These are phyloP conservation scores for Fusarium kyushuense DNA, from an alignment of 2,329 filamentous ascomycete species.

Conservation along the genomic window DNA sequence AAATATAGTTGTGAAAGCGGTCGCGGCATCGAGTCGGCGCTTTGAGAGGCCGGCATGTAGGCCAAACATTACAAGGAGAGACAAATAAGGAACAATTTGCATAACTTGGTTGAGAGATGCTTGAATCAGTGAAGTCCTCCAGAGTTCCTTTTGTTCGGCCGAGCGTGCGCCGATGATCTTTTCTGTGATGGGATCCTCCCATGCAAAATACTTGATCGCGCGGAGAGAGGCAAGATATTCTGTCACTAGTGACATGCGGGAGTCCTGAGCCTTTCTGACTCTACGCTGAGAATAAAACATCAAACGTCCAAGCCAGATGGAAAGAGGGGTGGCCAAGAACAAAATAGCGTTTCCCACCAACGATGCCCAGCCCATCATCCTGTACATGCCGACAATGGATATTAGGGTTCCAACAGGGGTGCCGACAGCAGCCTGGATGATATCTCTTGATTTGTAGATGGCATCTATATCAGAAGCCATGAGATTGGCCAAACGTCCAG, in stretches of 20 bases:
- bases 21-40: conserved; percentile 64
- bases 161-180: conserved; percentile 63
- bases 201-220: conserved; percentile 71
- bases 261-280: conserved; percentile 68
- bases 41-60: conserved; percentile 63
- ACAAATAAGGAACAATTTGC: conserved; percentile 64
- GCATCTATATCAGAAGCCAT: conserved; percentile 71
- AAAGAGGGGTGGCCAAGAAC: conserved; percentile 62
- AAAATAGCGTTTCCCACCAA: conserved; percentile 65
- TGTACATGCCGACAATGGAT: conserved; percentile 65
- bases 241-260: conserved; percentile 67
- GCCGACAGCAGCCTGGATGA: conserved; percentile 61
- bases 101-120: conserved; percentile 62
- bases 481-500: conserved; percentile 66
- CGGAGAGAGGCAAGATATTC: conserved; percentile 70
- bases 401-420: conserved; percentile 61
- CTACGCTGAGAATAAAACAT: conserved; percentile 64
- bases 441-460: conserved; percentile 64
- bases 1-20: conserved; percentile 68
- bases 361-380: conserved; percentile 67
- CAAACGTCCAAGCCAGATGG: conserved; percentile 60
- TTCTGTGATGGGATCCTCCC: conserved; percentile 66
- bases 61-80: conserved; percentile 66
- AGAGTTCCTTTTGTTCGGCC: conserved; percentile 66
- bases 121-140: conserved; percentile 64